phyloP scores from a whole-genome alignment of 345 rosid genomes.

The Carallia pectinifolia region DNA sequence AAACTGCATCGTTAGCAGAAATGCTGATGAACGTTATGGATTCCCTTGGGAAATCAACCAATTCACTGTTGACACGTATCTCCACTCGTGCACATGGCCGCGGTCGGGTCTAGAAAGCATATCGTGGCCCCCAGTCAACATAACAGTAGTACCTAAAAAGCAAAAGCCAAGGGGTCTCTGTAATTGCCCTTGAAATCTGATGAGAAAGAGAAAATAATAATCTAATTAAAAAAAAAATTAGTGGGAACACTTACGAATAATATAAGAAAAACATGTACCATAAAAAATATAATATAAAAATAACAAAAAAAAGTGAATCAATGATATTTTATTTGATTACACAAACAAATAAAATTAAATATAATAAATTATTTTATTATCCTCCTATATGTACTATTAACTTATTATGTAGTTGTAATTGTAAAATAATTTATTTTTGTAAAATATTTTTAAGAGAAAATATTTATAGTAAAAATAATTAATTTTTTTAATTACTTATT shows the following conservation, averaged over 20 bases:
- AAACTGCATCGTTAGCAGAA: not conserved
- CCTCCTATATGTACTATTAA: too few species aligned
- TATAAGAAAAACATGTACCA: too few species aligned
- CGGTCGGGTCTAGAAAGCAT: not conserved
- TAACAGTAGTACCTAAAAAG: slow-evolving; percentile 10
- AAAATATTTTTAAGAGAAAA: too few species aligned
- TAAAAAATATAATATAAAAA: not conserved
- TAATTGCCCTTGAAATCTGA: not conserved
- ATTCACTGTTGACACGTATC: not conserved
- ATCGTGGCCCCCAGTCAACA: slow-evolving; percentile 26
- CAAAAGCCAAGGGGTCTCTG: not conserved
- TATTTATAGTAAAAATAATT: too few species aligned
- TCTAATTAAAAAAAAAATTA: too few species aligned
- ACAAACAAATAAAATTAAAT: too few species aligned
- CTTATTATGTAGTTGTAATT: too few species aligned
- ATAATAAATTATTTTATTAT: too few species aligned
- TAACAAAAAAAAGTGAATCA: not conserved
- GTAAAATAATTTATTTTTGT: too few species aligned
- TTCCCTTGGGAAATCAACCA: not conserved
- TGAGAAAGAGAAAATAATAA: not conserved
- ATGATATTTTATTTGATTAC: not conserved
- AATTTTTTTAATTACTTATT: too few species aligned
- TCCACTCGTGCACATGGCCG: slow-evolving; percentile 15
- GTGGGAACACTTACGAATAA: too few species aligned
- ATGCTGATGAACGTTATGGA: not conserved